Base-by-base conservation (phyloP, 148 eudicot species). In the Amaranthus hypochondriacus region DNA sequence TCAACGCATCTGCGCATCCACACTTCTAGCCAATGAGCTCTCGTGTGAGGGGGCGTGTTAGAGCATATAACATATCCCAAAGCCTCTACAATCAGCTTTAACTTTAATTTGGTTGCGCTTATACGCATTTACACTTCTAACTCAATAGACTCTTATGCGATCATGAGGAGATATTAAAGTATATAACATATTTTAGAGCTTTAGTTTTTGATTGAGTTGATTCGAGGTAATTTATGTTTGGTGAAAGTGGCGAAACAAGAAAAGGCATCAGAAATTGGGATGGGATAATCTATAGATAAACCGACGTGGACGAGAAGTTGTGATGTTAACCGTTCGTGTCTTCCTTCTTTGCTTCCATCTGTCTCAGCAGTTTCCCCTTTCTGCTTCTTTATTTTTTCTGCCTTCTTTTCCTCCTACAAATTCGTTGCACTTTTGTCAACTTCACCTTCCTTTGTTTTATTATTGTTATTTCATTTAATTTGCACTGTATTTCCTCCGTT, bases 281-380 rank as follows among this genome's bases (percentile, higher is more conserved):
- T 11, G 44, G 9, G 15, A 75, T 69, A 76, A 77, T 39, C 64
- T 11, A 57, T 18, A 67, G 57, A 14, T 48, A 15, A 2, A 9
- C 11, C 18, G 50, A 75, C 57, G 60, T 76, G 68, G 78, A 53
- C 2, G 4, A 52, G 53, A 58, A 78, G 43, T n/a, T 43, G 46
- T 66, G 67, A 72, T 72, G 60, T 78, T 39, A 73, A 69, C 74
- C 74, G 44, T 46, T 66, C 73, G 72, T 75, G 66, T 42, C 72
- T 28, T 75, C 67, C 73, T 68, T 14, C 13, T 42, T 8, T 12
- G 64, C 59, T 0, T 61, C 51, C 68, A 61, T 39, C 52, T 63
- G 51, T 49, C 55, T 21, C 9, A 28, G 39, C 39, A 28, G 39
- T 28, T 0, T 28, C 39, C 39, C 13, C 48, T 70, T n/a, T 48